Base-by-base conservation (phyloP, 1,139 yeast genomes). In the Kluyveromyces marxianus region DNA sequence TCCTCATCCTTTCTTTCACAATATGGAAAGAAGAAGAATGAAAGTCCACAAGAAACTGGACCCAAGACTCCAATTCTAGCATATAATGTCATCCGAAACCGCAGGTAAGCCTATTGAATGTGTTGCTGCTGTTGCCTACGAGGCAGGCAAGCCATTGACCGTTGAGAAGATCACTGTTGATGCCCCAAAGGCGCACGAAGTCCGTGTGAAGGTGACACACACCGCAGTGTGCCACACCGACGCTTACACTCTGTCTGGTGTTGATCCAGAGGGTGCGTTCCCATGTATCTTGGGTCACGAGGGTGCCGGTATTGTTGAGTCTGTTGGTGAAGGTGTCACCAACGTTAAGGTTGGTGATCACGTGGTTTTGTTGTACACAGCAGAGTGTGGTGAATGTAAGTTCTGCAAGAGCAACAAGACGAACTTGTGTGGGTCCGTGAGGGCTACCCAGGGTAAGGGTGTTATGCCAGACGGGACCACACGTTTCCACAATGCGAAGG, bases 161-260 rank as follows among this genome's bases (percentile, higher is more conserved):
- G 76, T 92, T 51, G 98, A 94, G 69, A 88, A 85, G 49, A 75
- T 92, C 55, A 90, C 84, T 63, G 98, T 94, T 39, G 83, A 77
- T 30, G 88, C 98, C 33, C 99, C 98, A 56, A 83, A 79, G 66
- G 96, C 97, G 42, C 96, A 92, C 65, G 99, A 92, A 71, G 97
- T 92, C 45, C 84, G 98, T 68, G 86, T 92, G 68, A 85, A 88
- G 70, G 71, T 92, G 50, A 74, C 75, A 45, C 77, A 85, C 71
- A 86, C 97, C 36, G 98, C 97, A 65, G 96, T 92, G 41, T 92
- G 99, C 68, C 98, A 92, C 73, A 92, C 99, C 40, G 99, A 92
- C 65, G 97, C 97, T 39, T 94, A 83, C 74, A 90, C 98, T 8
- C 75, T 92, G 56, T 83, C 95, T 46, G 99, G 98, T 48, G 77